These are phyloP conservation scores for Fusarium circinatum DNA, from an alignment of 2,329 filamentous ascomycete species.

Conservation along the genomic window DNA sequence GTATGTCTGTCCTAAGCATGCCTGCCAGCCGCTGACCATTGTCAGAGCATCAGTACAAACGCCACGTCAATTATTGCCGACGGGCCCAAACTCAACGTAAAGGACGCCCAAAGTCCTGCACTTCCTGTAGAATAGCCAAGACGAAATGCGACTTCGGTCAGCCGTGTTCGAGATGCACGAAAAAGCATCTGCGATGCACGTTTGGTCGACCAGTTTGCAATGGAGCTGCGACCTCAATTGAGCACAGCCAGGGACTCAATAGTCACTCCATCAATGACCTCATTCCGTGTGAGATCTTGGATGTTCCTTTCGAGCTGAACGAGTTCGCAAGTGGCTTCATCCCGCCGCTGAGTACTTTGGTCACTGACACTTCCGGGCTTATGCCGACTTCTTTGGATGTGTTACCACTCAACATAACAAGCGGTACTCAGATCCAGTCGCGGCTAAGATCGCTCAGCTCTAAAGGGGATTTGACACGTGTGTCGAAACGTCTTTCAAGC, in stretches of 20 bases:
- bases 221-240: rapidly evolving
- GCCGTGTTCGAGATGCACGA: slow-evolving; percentile 36
- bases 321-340: neutral
- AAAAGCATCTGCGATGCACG: slow-evolving; percentile 22
- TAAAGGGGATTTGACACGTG: slow-evolving; percentile 20
- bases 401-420: neutral
- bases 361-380: no score
- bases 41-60: slow-evolving; percentile 37
- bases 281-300: rapidly evolving
- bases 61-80: slow-evolving; percentile 42
- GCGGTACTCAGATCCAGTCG: neutral
- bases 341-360: neutral
- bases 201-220: neutral
- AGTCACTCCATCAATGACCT: rapidly evolving
- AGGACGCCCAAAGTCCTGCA: slow-evolving; percentile 39
- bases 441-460: neutral
- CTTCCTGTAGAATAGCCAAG: slow-evolving; percentile 36
- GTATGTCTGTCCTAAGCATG: neutral
- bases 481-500: slow-evolving; percentile 12
- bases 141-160: slow-evolving; percentile 39
- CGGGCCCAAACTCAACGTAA: slow-evolving; percentile 40
- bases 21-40: neutral
- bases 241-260: no score
- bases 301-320: rapidly evolving
- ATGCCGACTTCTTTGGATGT: rapidly evolving